Percentiles rank a stretch among this genome's conserved stretches.
Evolutionary conservation across 208 protist species (phyloP).

Genomic region (Acanthamoeba castellanii): DNA sequence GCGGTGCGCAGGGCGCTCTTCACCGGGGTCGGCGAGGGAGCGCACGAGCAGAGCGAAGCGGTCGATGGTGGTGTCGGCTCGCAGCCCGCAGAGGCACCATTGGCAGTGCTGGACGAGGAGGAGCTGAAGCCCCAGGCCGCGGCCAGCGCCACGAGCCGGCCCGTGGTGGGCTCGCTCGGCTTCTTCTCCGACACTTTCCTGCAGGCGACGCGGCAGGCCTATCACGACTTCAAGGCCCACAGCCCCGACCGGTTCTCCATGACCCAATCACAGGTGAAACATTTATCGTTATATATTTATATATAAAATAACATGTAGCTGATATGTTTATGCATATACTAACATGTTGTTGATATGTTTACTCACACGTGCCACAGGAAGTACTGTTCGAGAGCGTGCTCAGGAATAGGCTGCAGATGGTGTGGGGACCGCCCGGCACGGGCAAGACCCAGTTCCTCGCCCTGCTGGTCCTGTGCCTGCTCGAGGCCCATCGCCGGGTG

Average conservation of each 20-base stretch:
- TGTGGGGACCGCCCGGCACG: neutral
- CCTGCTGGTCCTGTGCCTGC: neutral
- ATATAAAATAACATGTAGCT: neutral
- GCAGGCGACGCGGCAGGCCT: neutral
- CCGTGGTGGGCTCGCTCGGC: neutral
- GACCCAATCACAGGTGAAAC: neutral
- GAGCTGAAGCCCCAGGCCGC: neutral
- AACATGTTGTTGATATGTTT: neutral
- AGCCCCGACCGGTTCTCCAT: neutral
- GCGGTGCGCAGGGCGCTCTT: neutral
- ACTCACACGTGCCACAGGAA: neutral
- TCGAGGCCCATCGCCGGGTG: neutral
- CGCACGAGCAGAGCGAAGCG: neutral
- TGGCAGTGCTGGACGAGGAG: neutral
- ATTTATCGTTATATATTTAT: neutral
- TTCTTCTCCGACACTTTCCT: neutral
- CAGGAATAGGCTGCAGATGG: neutral
- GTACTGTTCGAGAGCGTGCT: neutral
- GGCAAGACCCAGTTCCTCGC: slow-evolving; percentile 31
- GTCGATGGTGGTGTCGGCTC: neutral
- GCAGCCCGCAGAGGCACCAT: neutral
- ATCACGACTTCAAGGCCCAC: neutral
- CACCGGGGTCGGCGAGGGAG: neutral
- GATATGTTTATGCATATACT: neutral
- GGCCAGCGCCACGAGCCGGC: neutral